These are phyloP conservation scores for Pichia deserticola DNA, from an alignment of 805 yeast genomes.

Conservation along the genomic window DNA sequence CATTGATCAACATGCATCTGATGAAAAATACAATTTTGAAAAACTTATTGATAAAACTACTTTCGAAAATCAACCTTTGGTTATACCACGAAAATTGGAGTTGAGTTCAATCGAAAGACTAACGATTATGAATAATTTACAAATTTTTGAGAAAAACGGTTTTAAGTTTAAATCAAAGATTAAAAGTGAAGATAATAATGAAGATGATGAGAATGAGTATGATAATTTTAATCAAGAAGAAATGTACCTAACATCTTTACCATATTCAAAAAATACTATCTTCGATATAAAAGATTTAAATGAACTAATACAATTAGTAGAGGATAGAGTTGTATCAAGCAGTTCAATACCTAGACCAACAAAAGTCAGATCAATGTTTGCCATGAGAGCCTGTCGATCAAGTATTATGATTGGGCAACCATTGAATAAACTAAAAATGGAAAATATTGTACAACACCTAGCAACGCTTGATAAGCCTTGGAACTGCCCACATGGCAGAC, in stretches of 20 bases:
- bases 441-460: conserved; percentile 55
- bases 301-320: conserved; percentile 65
- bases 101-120: conserved; percentile 75
- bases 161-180: conserved; percentile 43
- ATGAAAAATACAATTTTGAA: conserved; percentile 91
- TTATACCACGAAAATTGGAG: conserved; percentile 49
- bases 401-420: conserved; percentile 91
- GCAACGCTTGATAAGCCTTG: conserved; percentile 83
- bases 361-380: conserved; percentile 77
- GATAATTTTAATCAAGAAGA: conserved; percentile 34
- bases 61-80: conserved; percentile 65
- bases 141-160: conserved; percentile 66
- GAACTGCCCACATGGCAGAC: conserved; percentile 97
- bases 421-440: conserved; percentile 55
- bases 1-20: conserved; percentile 96
- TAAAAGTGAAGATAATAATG: conserved; percentile 22
- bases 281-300: conserved; percentile 66
- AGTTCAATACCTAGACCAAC: conserved; percentile 49
- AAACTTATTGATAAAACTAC: conserved; percentile 45
- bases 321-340: conserved; percentile 42
- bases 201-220: conserved; percentile 44
- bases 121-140: conserved; percentile 51
- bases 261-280: conserved; percentile 60
- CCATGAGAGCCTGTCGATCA: conserved; percentile 90
- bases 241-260: conserved; percentile 54